Evolutionary conservation across 768 basidiomycete genomes (phyloP).

Genomic region (Podaxis rugospora): DNA sequence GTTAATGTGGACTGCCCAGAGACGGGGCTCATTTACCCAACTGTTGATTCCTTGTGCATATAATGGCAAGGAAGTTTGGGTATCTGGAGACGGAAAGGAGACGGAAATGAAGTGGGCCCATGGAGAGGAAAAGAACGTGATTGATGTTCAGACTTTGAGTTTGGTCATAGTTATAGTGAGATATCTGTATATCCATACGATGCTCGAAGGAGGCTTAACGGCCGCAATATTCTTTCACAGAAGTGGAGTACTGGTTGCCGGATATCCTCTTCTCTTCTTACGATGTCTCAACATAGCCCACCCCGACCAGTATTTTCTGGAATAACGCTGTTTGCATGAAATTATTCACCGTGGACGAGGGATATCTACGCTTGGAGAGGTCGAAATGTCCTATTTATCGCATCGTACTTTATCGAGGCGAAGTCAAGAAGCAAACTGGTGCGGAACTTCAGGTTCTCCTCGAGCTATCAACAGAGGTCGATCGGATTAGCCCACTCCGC

Average conservation of each 20-base stretch:
- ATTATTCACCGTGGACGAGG: conserved; percentile 21
- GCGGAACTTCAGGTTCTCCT: conserved; percentile 18
- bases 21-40: neutral
- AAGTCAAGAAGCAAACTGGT: conserved; percentile 22
- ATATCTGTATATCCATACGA: too few relatives aligned
- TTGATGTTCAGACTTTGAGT: too few relatives aligned
- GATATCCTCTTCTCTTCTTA: conserved; percentile 22
- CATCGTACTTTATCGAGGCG: conserved; percentile 20
- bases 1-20: neutral
- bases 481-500: conserved; percentile 20
- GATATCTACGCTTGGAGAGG: conserved; percentile 9
- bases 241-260: conserved; percentile 20
- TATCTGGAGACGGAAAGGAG: too few relatives aligned
- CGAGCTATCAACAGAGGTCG: conserved; percentile 21
- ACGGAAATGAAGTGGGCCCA: too few relatives aligned
- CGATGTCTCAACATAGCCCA: conserved; percentile 16
- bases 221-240: conserved; percentile 23
- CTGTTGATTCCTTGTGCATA: neutral
- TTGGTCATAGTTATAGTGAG: too few relatives aligned
- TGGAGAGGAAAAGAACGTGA: too few relatives aligned
- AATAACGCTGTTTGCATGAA: conserved; percentile 22
- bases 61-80: too few relatives aligned
- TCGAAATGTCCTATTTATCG: conserved; percentile 15
- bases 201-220: conserved; percentile 15
- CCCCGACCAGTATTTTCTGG: conserved; percentile 18